Conservation (phyloP, 352 stramenopile genomes). For the Globisporangium camurandrum region DNA sequence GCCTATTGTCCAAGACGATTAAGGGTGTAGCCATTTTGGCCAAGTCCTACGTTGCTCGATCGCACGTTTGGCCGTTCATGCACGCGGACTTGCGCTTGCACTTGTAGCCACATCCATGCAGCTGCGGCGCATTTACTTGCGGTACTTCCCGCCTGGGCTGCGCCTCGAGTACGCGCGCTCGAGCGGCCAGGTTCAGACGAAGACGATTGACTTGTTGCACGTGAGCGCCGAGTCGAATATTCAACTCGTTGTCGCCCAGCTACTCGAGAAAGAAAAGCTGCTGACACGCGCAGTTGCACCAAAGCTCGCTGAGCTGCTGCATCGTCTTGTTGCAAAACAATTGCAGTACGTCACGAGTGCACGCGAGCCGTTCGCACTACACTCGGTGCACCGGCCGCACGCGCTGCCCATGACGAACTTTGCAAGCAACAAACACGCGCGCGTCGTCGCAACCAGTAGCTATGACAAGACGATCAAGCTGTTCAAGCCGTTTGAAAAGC, state of each 20-base stretch:
- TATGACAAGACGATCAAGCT: constrained; percentile 75
- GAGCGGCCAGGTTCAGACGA: constrained; percentile 32
- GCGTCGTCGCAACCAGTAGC: constrained; percentile 51
- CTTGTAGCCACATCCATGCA: too few relatives aligned
- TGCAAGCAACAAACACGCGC: constrained; percentile 55
- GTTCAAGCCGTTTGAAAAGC: constrained; percentile 25
- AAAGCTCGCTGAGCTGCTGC: constrained; percentile 54
- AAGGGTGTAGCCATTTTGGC: too few relatives aligned
- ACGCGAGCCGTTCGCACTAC: constrained; percentile 19
- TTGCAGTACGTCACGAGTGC: constrained; percentile 25
- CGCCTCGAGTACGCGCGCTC: constrained; percentile 56
- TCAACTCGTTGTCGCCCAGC: constrained; percentile 33
- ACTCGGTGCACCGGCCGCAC: constrained; percentile 42
- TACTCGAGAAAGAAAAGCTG: constrained; percentile 52
- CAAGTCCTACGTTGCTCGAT: too few relatives aligned
- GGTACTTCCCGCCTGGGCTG: constrained; percentile 64
- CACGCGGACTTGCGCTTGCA: too few relatives aligned
- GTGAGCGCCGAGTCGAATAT: constrained; percentile 67
- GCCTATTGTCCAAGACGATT: too few relatives aligned
- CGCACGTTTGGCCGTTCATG: too few relatives aligned
- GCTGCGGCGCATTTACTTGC: constrained; percentile 54
- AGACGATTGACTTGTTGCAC: constrained; percentile 60
- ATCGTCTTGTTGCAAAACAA: constrained; percentile 68
- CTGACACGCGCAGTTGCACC: constrained; percentile 30
- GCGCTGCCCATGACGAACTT: constrained; percentile 68